Conservation (phyloP, 2,329 filamentous ascomycete species). For the Chaetomiaceae sp. region DNA sequence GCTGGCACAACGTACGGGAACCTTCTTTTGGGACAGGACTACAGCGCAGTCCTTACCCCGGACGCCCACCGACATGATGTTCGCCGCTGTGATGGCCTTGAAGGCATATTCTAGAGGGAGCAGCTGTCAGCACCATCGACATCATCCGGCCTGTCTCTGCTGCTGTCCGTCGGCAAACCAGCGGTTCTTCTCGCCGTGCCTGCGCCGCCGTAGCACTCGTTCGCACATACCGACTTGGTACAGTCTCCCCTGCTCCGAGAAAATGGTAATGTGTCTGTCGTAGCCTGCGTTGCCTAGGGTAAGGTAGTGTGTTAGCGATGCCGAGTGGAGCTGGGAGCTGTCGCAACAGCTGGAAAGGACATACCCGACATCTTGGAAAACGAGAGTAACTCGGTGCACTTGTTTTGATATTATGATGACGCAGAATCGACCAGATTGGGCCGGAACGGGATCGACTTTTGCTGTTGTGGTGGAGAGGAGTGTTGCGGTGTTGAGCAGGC, state of each 20-base stretch:
- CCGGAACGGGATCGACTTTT: neutral
- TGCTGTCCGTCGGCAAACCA: neutral
- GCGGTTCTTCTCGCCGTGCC: no score
- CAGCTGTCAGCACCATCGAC: conserved; percentile 15
- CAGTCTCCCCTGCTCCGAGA: conserved; percentile 95
- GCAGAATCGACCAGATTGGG: neutral
- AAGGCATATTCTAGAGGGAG: conserved; percentile 97
- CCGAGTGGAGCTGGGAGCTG: conserved; percentile 20
- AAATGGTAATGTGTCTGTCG: conserved; percentile 99
- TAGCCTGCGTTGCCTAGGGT: conserved; percentile 47
- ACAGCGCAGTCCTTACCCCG: conserved; percentile 96
- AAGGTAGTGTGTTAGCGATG: conserved; percentile 17
- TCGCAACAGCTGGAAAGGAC: conserved; percentile 15
- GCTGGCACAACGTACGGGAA: conserved; percentile 66
- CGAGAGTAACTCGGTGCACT: neutral
- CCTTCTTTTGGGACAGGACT: conserved; percentile 98
- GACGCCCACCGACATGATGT: conserved; percentile 96
- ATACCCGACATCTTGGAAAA: conserved; percentile 28
- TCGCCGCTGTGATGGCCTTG: conserved; percentile 98
- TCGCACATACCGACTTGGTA: conserved; percentile 93
- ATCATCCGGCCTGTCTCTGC: neutral
- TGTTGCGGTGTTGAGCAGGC: conserved; percentile 17
- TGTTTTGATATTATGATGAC: conserved; percentile 1
- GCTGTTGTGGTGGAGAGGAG: conserved; percentile 2
- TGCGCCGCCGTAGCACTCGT: neutral